A percentile compares a stretch with the other conserved stretches of the same genome.
Evolutionary conservation across 2,329 filamentous ascomycete species (phyloP).

Genomic region (Arthroderma uncinatum): DNA sequence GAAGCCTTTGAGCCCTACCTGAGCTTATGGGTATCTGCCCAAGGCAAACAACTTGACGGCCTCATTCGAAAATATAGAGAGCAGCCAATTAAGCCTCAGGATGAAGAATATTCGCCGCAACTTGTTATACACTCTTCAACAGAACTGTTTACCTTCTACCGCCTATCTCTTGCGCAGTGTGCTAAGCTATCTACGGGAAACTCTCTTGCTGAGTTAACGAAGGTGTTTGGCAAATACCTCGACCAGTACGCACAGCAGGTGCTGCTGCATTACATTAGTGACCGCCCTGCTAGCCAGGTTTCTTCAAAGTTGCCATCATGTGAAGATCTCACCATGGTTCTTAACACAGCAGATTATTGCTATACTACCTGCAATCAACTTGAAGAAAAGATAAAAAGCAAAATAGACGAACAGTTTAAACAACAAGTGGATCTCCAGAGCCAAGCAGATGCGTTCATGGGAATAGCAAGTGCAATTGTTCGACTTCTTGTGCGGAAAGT

Average conservation of each 20-base stretch:
- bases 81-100: conserved; percentile 65
- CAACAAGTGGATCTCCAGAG: conserved; percentile 76
- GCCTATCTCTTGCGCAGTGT: conserved; percentile 82
- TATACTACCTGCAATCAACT: conserved; percentile 85
- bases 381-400: conserved; percentile 85
- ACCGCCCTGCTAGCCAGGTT: conserved; percentile 45
- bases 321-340: conserved; percentile 70
- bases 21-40: conserved; percentile 92
- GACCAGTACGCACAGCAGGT: conserved; percentile 95
- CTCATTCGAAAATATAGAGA: conserved; percentile 81
- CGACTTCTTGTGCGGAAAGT: conserved; percentile 73
- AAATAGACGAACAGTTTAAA: conserved; percentile 69
- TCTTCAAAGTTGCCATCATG: conserved; percentile 44
- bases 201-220: conserved; percentile 71
- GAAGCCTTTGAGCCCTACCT: conserved; percentile 96
- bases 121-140: conserved; percentile 88
- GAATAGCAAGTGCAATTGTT: conserved; percentile 80
- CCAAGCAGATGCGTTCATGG: conserved; percentile 90
- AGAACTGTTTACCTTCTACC: conserved; percentile 95
- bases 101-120: conserved; percentile 86
- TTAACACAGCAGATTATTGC: conserved; percentile 98
- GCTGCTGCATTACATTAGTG: conserved; percentile 58
- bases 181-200: conserved; percentile 91
- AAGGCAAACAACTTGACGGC: conserved; percentile 72
- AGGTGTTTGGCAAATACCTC: conserved; percentile 79